A percentile compares a stretch with the other conserved stretches of the same genome.
Conservation (phyloP, 768 basidiomycete species). For the Boletus reticuloceps region DNA sequence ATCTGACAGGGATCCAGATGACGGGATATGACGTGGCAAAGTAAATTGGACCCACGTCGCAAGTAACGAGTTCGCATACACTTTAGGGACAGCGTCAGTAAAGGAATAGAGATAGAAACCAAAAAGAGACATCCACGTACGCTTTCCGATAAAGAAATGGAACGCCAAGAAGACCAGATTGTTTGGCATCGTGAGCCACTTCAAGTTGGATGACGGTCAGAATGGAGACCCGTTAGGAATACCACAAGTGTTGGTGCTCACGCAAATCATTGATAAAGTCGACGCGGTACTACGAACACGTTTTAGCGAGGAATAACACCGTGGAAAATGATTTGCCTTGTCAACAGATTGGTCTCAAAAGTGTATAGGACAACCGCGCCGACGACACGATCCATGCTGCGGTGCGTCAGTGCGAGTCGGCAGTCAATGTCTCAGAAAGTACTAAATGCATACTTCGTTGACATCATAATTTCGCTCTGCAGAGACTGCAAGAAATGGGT, state of each 20-base stretch:
- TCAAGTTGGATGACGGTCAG: not conserved
- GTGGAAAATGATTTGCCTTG: slow-evolving; percentile 32
- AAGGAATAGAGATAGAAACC: not conserved
- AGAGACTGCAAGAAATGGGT: slow-evolving; percentile 42
- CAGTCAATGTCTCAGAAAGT: too few relatives aligned
- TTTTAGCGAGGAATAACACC: not conserved
- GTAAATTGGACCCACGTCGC: slow-evolving; percentile 33
- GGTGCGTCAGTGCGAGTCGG: not conserved
- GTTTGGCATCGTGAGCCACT: slow-evolving; percentile 47
- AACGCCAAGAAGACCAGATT: slow-evolving; percentile 53
- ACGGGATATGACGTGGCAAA: too few relatives aligned
- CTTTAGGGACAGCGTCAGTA: slow-evolving; percentile 21
- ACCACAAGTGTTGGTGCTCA: slow-evolving; percentile 19
- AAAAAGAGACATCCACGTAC: slow-evolving; percentile 24
- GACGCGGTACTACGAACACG: slow-evolving; percentile 35
- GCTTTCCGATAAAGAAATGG: slow-evolving; percentile 52
- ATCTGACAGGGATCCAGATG: too few relatives aligned
- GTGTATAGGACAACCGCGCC: slow-evolving; percentile 49
- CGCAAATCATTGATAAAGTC: slow-evolving; percentile 41
- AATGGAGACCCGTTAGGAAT: not conserved
- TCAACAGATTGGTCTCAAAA: slow-evolving; percentile 51
- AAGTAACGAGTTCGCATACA: slow-evolving; percentile 51
- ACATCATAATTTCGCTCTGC: slow-evolving; percentile 37
- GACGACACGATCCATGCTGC: slow-evolving; percentile 47
- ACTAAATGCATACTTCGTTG: slow-evolving; percentile 32